Base-by-base conservation (phyloP, 106 monocot genomes). In the Alisma plantagoaquatica region DNA sequence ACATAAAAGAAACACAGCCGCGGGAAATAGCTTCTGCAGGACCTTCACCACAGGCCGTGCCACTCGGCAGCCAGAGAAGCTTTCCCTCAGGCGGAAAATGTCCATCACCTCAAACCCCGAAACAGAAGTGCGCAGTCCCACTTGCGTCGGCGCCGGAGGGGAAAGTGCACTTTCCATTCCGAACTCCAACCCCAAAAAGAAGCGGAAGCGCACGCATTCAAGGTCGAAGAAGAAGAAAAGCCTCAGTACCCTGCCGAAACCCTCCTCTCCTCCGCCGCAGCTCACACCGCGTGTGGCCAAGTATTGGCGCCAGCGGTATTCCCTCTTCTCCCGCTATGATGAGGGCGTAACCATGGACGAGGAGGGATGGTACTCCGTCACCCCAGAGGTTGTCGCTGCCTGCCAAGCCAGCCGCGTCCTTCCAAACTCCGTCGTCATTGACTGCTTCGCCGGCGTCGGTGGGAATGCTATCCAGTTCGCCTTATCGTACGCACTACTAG, bases 381-480 rank as follows among this genome's bases (percentile, higher is more conserved):
- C 87, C 48, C 87, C 87, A 0, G 87, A 87, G 63, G 21, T 61
- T 25, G 62, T 87, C 31, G 87, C 87, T 28, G 69, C 78, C 26
- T 8, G 45, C 28, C 84, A 85, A 47, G 84, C 84, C 35, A n/a
- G 26, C 33, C 80, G 63, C 11, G 63, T 62, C 30, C n/a, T 46
- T 29, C 48, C 23, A 38, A 45, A 16, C 18, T 21, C 47, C 49
- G 47, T 85, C 31, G 78, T 82, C 55, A 16, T 87, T 56, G 87
- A 87, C 58, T 65, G 72, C 70, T 87, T 87, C 60, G 53, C 78
- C 22, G 87, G 87, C 32, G 82, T 78, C 31, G 87, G 77, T 17
- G 87, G 87, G 23, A 87, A 87, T 52, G 47, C 87, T 70, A 81
- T 87, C 49, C 87, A 82, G 75, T 87, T 87, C 53, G 87, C 82